phyloP scores from a whole-genome alignment of 2,329 filamentous ascomycete genomes.

The Leptodontidium sp. region DNA sequence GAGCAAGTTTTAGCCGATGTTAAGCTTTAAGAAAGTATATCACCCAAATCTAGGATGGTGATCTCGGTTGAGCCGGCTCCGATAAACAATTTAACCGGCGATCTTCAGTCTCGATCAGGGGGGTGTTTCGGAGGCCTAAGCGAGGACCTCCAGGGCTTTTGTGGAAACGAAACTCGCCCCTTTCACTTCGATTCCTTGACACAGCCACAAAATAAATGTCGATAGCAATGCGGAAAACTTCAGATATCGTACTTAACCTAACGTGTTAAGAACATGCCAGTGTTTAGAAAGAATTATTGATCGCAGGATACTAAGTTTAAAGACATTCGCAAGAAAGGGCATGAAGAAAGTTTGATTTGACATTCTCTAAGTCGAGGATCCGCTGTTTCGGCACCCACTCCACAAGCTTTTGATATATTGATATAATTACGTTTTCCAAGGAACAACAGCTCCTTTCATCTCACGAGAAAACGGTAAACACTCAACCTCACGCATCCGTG shows the following conservation, averaged over 20 bases:
- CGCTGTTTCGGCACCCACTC: slow-evolving; percentile 2
- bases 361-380: neutral
- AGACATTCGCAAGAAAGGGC: neutral
- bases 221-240: slow-evolving; percentile 8
- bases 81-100: slow-evolving; percentile 11
- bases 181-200: slow-evolving; percentile 2
- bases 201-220: neutral
- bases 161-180: slow-evolving; percentile 2
- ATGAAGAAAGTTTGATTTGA: neutral
- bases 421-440: neutral
- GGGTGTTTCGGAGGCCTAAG: slow-evolving; percentile 1
- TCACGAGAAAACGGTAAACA: neutral
- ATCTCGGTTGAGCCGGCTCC: slow-evolving; percentile 13
- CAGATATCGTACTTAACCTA: neutral
- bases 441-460: neutral
- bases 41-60: slow-evolving; percentile 5
- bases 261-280: neutral
- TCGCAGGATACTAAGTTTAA: neutral
- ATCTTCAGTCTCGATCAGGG: neutral
- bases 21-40: slow-evolving; percentile 1
- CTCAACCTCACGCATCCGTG: slow-evolving; percentile 2
- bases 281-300: neutral
- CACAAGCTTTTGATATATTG: neutral
- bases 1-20: neutral
- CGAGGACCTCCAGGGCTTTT: neutral